Base-by-base conservation (phyloP, 345 rosid species). In the Salix koriyanagi region DNA sequence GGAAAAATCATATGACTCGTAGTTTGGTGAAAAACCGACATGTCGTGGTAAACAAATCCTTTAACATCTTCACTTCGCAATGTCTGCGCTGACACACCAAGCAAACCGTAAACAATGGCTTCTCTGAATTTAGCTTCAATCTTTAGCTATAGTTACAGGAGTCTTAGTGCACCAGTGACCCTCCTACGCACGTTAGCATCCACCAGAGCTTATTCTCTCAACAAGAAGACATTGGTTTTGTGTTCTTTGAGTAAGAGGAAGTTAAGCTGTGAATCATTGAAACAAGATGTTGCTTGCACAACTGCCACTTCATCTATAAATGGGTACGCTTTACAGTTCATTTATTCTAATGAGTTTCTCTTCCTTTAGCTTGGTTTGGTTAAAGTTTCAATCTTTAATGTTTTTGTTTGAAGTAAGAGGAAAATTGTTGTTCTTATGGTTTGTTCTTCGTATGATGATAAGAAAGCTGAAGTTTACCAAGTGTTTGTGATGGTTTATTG, bases 171-270 rank as follows among this genome's bases (percentile, higher is more conserved):
- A 7, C 87, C 90, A 14, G 78, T 81, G 7, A 64, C 80, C 66
- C 72, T 85, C 68, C 71, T 77, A 65, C 91, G 90, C 69, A 79
- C 79, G 11, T 60, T 89, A 77, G 85, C 92, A 34, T 79, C 86
- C 19, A 67, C 76, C 65, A 80, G 25, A 56, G 44, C 65, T 50
- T 69, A 32, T 77, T 71, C 78, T 28, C 39, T 73, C 72, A 68
- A 23, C 65, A 66, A 7, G 5, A 77, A 64, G 36, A 66, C 67
- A 28, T 41, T 68, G 23, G 56, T 58, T 79, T 34, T 71, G 30
- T 46, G 66, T 44, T 67, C 79, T 52, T 67, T 65, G 61, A 72
- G 72, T 69, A 70, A 74, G 79, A 79, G 73, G 78, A 73, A 71
- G 69, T 71, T 85, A 54, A 41, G 85, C 44, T 75, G 80, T 81